These are phyloP conservation scores for Rhizopus delemar DNA, from an alignment of 371 early-diverging fungal genomes.

Conservation along the genomic window DNA sequence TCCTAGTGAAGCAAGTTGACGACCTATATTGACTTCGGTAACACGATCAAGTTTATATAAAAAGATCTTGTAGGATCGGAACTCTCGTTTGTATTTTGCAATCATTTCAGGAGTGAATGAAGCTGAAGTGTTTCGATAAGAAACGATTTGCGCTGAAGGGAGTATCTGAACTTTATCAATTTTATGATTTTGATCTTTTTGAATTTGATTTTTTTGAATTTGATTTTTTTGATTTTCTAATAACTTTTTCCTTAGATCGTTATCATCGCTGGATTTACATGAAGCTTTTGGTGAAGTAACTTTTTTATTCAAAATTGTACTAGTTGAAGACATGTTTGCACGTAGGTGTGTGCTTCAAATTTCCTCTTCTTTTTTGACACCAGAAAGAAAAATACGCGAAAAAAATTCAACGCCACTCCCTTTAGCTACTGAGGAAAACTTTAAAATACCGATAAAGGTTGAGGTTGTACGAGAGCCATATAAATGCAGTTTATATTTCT, in stretches of 20 bases:
- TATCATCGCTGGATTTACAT: background rate
- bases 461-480: too few species aligned
- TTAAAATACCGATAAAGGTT: too few species aligned
- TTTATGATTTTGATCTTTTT: background rate
- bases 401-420: too few species aligned
- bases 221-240: background rate
- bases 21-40: background rate
- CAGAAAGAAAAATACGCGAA: too few species aligned
- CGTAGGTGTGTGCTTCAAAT: too few species aligned
- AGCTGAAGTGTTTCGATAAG: background rate
- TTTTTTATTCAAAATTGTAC: background rate
- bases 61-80: background rate
- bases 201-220: background rate
- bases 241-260: background rate
- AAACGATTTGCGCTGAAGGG: background rate
- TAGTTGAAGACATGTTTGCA: background rate
- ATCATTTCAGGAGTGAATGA: background rate
- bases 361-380: too few species aligned
- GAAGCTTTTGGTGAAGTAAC: background rate
- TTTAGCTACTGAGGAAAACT: too few species aligned
- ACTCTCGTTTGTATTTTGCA: background rate
- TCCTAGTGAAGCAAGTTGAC: background rate
- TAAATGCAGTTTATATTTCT: too few species aligned
- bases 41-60: background rate
- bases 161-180: background rate